Evolutionary conservation across 768 basidiomycete species (phyloP).

Genomic region (Lactarius deliciosus): DNA sequence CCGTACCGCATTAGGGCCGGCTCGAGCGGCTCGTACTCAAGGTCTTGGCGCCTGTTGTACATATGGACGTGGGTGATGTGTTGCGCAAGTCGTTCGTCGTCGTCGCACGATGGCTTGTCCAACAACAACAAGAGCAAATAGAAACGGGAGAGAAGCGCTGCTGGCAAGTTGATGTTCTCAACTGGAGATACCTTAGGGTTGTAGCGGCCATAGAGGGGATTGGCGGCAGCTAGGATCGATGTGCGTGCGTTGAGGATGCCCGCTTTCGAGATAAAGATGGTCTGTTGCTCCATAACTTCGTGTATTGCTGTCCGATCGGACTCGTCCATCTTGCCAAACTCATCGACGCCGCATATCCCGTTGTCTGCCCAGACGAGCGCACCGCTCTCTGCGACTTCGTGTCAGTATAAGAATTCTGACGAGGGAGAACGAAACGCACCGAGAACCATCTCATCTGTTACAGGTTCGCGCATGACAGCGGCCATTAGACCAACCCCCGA

Average conservation of each 20-base stretch:
- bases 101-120: slow-evolving; percentile 92
- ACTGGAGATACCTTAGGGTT: slow-evolving; percentile 98
- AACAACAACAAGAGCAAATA: slow-evolving; percentile 95
- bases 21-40: slow-evolving; percentile 81
- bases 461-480: slow-evolving; percentile 98
- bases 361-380: slow-evolving; percentile 99
- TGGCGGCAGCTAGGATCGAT: slow-evolving; percentile 97
- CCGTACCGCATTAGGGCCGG: slow-evolving; percentile 84
- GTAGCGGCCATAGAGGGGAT: slow-evolving; percentile 96
- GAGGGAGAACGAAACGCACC: slow-evolving; percentile 52
- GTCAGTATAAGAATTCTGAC: slow-evolving; percentile 5
- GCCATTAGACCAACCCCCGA: slow-evolving; percentile 98
- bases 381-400: slow-evolving; percentile 76
- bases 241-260: slow-evolving; percentile 98
- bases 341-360: slow-evolving; percentile 99
- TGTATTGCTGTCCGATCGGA: slow-evolving; percentile 93
- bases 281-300: slow-evolving; percentile 99
- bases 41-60: slow-evolving; percentile 38
- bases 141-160: slow-evolving; percentile 93
- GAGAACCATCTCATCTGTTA: slow-evolving; percentile 98
- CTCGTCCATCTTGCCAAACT: slow-evolving; percentile 99
- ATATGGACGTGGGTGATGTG: slow-evolving; percentile 69
- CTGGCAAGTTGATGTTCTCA: slow-evolving; percentile 98
- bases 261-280: slow-evolving; percentile 98
- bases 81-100: slow-evolving; percentile 49